Base-by-base conservation (phyloP, 179 eudicot species). In the Camellia oleifera region DNA sequence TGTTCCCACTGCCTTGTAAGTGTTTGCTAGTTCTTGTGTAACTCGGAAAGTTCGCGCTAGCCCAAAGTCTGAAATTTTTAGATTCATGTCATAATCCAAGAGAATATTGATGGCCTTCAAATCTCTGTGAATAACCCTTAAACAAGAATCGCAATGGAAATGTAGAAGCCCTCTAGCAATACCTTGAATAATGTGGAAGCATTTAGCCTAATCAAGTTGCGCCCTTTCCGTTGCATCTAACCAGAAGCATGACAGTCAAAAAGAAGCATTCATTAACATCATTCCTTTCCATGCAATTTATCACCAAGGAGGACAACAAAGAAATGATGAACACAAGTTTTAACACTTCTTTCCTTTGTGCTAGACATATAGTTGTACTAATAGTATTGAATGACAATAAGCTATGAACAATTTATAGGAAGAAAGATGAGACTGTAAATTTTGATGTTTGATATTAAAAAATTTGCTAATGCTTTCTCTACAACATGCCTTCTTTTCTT, bases 91-190 rank as follows among this genome's bases (percentile, higher is more conserved):
- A 8, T 67, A 60, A n/a, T 80, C 83, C 44, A 80, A 68, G 18
- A 80, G 79, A 76, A 80, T 68, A 26, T 80, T 80, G 48, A 79
- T 75, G 5, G 79, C 79, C 65, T 80, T 80, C 73, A 80, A 42
- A 66, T 80, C 82, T 73, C 82, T 40, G 57, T 80, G 82, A 48
- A 80, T 80, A 48, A 80, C 50, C 57, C 74, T 74, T 60, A 80
- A 44, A 23, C 78, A 61, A 17, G 83, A 80, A 75, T 75, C 83
- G 17, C 77, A 74, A 17, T 80, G 83, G 60, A 80, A 79, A 80
- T 80, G 75, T 63, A 80, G 75, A 20, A 80, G 78, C 20, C 83
- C 83, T 75, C 83, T 74, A 54, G 83, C 75, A 68, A 75, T 67
- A 8, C 79, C 83, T 14, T 15, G 68, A 40, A 80, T 67, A 32